Percentiles rank a stretch among this genome's conserved stretches.
Evolutionary conservation across 768 basidiomycete genomes (phyloP).

Genomic region (Obba rivulosa): DNA sequence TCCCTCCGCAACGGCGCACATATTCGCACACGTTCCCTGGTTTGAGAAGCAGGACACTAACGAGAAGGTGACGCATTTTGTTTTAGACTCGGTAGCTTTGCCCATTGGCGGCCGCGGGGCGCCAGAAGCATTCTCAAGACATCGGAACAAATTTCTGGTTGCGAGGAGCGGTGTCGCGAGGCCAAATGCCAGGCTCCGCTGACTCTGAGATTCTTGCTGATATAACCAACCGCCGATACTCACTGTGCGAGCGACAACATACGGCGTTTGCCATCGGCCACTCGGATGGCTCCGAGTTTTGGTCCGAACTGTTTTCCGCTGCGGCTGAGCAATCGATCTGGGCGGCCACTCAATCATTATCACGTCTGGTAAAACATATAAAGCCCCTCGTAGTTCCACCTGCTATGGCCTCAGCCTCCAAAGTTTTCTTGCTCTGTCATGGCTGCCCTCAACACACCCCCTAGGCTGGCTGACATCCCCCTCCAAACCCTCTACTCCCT

Average conservation of each 20-base stretch:
- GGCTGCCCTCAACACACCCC: slow-evolving; percentile 1
- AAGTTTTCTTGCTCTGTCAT: neutral
- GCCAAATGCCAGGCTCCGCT: too few species aligned
- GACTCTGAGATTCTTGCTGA: too few species aligned
- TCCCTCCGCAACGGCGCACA: too few species aligned
- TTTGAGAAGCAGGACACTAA: too few species aligned
- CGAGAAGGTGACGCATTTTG: too few species aligned
- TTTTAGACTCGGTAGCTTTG: too few species aligned
- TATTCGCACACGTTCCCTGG: too few species aligned
- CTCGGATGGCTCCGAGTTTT: slow-evolving; percentile 2
- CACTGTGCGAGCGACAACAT: neutral
- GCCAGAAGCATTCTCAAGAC: too few species aligned
- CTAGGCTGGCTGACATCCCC: slow-evolving; percentile 34
- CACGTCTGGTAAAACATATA: slow-evolving; percentile 25
- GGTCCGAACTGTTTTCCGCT: neutral
- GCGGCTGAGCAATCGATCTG: slow-evolving; percentile 24
- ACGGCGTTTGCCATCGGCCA: slow-evolving; percentile 8
- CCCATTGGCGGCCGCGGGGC: too few species aligned
- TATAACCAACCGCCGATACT: neutral
- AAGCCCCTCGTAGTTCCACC: slow-evolving; percentile 10
- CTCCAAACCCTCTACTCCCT: slow-evolving; percentile 44
- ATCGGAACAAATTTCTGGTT: too few species aligned
- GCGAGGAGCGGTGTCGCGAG: too few species aligned
- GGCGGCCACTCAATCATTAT: slow-evolving; percentile 16
- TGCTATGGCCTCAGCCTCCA: slow-evolving; percentile 3